Evolutionary conservation across 225 moss, liverwort and hornwort species (phyloP).

Genomic region (Polytrichum formosum): DNA sequence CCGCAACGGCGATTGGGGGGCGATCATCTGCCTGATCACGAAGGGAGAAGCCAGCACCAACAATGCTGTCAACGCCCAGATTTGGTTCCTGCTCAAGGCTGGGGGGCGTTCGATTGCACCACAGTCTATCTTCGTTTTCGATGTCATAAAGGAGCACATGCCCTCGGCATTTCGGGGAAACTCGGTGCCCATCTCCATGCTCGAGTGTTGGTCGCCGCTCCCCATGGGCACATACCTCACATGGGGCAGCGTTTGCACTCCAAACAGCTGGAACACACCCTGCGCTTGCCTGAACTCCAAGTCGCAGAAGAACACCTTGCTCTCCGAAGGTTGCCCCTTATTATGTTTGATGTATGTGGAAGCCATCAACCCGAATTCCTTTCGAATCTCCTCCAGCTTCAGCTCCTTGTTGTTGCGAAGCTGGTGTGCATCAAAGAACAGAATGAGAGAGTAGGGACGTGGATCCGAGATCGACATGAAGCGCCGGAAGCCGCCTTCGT

Average conservation of each 20-base stretch:
- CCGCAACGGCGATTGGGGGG: conserved; percentile 29
- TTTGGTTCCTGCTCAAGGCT: conserved; percentile 60
- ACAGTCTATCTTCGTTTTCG: conserved; percentile 54
- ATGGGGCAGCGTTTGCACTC: conserved; percentile 67
- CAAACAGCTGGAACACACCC: conserved; percentile 63
- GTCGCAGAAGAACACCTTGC: conserved; percentile 68
- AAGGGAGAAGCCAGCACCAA: conserved; percentile 59
- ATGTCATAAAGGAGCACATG: conserved; percentile 57
- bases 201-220: conserved; percentile 33
- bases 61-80: conserved; percentile 49
- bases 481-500: conserved; percentile 52
- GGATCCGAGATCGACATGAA: conserved; percentile 46
- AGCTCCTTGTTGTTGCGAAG: conserved; percentile 65
- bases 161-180: conserved; percentile 66
- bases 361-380: conserved; percentile 64
- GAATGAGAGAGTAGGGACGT: conserved; percentile 60
- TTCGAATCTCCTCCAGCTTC: conserved; percentile 58
- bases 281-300: conserved; percentile 81
- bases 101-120: conserved; percentile 76
- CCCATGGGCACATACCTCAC: conserved; percentile 61
- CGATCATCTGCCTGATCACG: conserved; percentile 46
- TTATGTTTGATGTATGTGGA: conserved; percentile 52
- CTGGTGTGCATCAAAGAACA: conserved; percentile 83
- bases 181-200: conserved; percentile 55
- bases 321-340: conserved; percentile 26